Evolutionary conservation across 176 grass and related monocot genomes (phyloP).

Genomic region (Zea mays): Zm-B73-REFERENCE-NAM-5.0 NC_050097.1:30206501-30207000

Average conservation of each 20-base stretch:
- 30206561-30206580: accelerated
- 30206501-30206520: accelerated
- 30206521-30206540: accelerated
- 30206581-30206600: background rate
- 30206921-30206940: slow-evolving; percentile 63
- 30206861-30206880: slow-evolving; percentile 64
- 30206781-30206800: background rate
- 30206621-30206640: background rate
- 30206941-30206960: slow-evolving; percentile 84
- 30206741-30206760: background rate
- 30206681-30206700: background rate
- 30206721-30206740: background rate
- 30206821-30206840: background rate
- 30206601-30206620: background rate
- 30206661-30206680: background rate
- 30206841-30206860: slow-evolving; percentile 26
- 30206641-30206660: accelerated
- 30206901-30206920: slow-evolving; percentile 44
- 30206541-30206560: accelerated
- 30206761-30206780: background rate
- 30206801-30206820: background rate
- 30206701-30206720: background rate
- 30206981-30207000: slow-evolving; percentile 58
- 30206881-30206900: slow-evolving; percentile 55
- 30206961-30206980: slow-evolving; percentile 40